Percentiles rank a stretch among this genome's conserved stretches.
These are phyloP conservation scores for Hypoxylon sp. DNA, from an alignment of 2,329 filamentous ascomycete genomes.

Conservation along the genomic window DNA sequence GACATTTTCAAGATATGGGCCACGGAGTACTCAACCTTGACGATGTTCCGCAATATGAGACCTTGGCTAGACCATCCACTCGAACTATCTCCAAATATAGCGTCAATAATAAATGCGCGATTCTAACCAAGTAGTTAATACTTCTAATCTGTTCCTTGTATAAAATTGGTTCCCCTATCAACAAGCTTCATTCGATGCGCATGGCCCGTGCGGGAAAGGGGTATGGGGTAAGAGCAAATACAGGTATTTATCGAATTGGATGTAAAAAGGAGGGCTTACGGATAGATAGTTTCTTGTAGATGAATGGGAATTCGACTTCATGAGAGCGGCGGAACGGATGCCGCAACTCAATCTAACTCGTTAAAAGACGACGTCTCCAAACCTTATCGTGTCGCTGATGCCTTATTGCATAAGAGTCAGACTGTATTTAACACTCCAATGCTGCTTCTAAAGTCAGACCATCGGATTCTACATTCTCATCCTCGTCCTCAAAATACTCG, in stretches of 20 bases:
- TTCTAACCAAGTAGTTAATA: not conserved
- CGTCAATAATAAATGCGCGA: not conserved
- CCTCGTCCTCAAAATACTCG: conserved; percentile 23
- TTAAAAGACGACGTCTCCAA: not conserved
- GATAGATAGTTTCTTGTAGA: too few relatives aligned
- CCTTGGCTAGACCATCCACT: not conserved
- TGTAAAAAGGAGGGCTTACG: too few relatives aligned
- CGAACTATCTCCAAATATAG: not conserved
- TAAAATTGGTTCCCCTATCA: not conserved
- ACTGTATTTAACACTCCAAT: not conserved
- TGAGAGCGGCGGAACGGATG: too few relatives aligned
- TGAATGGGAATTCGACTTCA: too few relatives aligned
- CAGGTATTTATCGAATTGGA: not conserved
- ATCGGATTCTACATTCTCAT: conserved; percentile 2
- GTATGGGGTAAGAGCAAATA: not conserved
- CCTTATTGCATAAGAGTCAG: too few relatives aligned
- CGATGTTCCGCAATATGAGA: not conserved
- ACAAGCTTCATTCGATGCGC: not conserved
- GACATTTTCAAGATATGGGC: not conserved
- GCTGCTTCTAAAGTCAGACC: not conserved
- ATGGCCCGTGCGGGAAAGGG: not conserved
- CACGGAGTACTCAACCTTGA: not conserved
- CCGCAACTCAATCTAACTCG: not conserved
- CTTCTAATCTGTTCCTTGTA: not conserved
- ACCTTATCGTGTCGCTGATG: too few relatives aligned